phyloP scores from a whole-genome alignment of 768 basidiomycete species.

The Mycena metata region DNA sequence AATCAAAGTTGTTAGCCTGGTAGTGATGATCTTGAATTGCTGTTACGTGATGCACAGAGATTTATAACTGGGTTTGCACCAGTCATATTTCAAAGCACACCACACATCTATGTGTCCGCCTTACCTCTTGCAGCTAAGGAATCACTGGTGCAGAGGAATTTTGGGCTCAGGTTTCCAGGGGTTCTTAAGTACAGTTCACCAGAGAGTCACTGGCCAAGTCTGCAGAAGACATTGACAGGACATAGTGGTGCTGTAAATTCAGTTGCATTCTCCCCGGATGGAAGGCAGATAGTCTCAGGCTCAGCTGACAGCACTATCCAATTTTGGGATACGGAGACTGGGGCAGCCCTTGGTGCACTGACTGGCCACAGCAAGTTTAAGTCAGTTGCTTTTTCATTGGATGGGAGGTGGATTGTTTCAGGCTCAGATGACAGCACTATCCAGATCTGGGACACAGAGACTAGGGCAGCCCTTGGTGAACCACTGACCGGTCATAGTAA shows the following conservation, averaged over 20 bases:
- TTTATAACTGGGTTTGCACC: slow-evolving; percentile 6
- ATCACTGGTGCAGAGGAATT: neutral
- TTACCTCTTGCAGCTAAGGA: slow-evolving; percentile 6
- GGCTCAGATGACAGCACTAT: slow-evolving; percentile 66
- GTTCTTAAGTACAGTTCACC: neutral
- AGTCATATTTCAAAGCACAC: neutral
- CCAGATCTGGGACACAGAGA: slow-evolving; percentile 44
- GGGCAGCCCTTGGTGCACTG: too few species aligned
- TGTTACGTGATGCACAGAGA: slow-evolving; percentile 7
- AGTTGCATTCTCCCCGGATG: slow-evolving; percentile 18
- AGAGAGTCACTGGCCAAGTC: neutral
- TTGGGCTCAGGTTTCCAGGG: neutral
- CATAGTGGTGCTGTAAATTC: neutral
- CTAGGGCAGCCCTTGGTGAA: neutral
- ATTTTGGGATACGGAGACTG: neutral
- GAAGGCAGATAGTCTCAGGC: slow-evolving; percentile 7
- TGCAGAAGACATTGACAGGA: slow-evolving; percentile 1
- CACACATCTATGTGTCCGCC: slow-evolving; percentile 16
- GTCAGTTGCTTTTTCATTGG: neutral
- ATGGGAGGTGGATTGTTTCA: slow-evolving; percentile 52
- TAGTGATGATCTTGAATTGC: neutral
- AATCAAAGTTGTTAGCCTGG: neutral
- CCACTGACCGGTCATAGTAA: neutral
- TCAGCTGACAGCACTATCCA: neutral
- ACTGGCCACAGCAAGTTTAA: too few species aligned